A percentile compares a stretch with the other conserved stretches of the same genome.
Evolutionary conservation across 805 yeast species (phyloP).

Genomic region (Zygosaccharomyces gambellarensis): DNA sequence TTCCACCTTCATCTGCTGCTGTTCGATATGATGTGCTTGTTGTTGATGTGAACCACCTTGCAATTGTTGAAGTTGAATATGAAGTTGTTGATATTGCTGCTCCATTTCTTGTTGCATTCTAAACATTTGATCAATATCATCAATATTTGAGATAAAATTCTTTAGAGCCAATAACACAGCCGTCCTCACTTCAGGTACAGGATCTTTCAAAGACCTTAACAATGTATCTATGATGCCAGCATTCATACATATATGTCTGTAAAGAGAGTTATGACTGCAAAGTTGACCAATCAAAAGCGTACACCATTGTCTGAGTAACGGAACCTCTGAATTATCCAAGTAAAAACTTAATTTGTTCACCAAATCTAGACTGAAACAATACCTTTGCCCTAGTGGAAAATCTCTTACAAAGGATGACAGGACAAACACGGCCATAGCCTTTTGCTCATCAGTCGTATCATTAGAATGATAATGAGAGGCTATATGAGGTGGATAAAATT

Average conservation of each 20-base stretch:
- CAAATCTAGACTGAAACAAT: conserved; percentile 71
- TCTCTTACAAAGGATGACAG: conserved; percentile 79
- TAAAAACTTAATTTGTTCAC: conserved; percentile 62
- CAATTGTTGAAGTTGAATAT: conserved; percentile 30
- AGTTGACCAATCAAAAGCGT: conserved; percentile 70
- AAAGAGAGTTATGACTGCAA: conserved; percentile 68
- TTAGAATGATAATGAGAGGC: conserved; percentile 19
- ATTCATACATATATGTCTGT: conserved; percentile 63
- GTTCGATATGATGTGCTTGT: conserved; percentile 22
- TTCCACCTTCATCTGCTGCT: conserved; percentile 29
- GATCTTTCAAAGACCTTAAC: conserved; percentile 63
- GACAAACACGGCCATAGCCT: conserved; percentile 93
- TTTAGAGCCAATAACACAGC: conserved; percentile 73
- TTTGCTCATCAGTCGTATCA: conserved; percentile 66
- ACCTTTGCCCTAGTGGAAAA: conserved; percentile 70
- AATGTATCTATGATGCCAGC: conserved; percentile 55
- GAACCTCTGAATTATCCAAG: conserved; percentile 70
- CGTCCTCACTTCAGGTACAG: conserved; percentile 92
- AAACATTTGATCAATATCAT: conserved; percentile 35
- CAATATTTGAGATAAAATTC: conserved; percentile 52
- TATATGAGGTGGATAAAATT: conserved; percentile 15
- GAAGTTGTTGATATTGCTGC: conserved; percentile 32
- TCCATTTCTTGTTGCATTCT: conserved; percentile 33
- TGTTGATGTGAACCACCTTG: conserved; percentile 27
- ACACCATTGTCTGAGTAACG: conserved; percentile 90